Percentiles rank a stretch among this genome's conserved stretches.
These are phyloP conservation scores for Sporobolomyces phaffii DNA, from an alignment of 768 basidiomycete genomes.

Conservation along the genomic window DNA sequence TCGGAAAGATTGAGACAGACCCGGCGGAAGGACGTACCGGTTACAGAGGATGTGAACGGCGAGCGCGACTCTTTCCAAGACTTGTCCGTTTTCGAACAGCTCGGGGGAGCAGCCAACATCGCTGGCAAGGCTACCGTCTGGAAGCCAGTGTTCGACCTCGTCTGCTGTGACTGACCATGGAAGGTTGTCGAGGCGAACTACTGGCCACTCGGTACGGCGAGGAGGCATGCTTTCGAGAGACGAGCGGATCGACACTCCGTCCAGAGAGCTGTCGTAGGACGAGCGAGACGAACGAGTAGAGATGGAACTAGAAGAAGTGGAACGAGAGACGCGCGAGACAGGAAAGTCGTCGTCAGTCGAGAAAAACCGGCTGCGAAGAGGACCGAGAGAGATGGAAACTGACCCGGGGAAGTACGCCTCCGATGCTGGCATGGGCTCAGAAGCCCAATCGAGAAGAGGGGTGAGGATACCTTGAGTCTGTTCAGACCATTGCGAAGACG, in stretches of 20 bases:
- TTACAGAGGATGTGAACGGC: conserved; percentile 38
- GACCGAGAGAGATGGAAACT: background rate
- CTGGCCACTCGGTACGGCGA: conserved; percentile 21
- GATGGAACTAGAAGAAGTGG: no score
- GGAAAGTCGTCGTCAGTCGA: background rate
- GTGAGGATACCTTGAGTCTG: background rate
- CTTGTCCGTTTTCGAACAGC: background rate
- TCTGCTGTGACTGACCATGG: conserved; percentile 27
- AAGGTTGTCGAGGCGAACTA: conserved; percentile 38
- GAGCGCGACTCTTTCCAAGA: conserved; percentile 20
- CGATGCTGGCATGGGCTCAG: background rate
- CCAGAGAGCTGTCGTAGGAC: background rate
- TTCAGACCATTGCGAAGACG: background rate
- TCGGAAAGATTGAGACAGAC: background rate
- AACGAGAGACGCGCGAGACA: no score
- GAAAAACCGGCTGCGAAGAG: background rate
- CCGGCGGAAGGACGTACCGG: conserved; percentile 8
- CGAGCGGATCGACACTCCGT: background rate
- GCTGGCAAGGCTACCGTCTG: conserved; percentile 18
- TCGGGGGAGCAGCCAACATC: background rate
- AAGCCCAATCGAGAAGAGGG: background rate
- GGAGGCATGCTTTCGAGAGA: background rate
- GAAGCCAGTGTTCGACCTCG: conserved; percentile 33
- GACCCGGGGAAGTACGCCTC: background rate
- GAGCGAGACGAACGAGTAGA: background rate